Percentiles rank a stretch among this genome's conserved stretches.
Evolutionary conservation across 2,329 filamentous ascomycete species (phyloP).

Genomic region (Sclerotinia trifoliorum): DNA sequence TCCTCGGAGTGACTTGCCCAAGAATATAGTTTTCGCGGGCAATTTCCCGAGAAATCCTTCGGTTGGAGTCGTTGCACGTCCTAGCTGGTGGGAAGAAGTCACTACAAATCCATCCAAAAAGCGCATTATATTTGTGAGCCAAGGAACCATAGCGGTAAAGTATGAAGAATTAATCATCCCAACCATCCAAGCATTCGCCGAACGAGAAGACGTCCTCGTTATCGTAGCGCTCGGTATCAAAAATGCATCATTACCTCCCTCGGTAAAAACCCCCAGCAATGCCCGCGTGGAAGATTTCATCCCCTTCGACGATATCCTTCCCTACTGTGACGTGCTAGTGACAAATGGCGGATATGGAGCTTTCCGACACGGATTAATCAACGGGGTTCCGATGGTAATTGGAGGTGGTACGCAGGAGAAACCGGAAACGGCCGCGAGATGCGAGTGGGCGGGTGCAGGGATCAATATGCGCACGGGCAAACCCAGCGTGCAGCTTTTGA

Average conservation of each 20-base stretch:
- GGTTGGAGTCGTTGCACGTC: slow-evolving; percentile 27
- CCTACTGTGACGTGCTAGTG: slow-evolving; percentile 40
- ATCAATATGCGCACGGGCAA: background rate
- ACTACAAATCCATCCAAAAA: slow-evolving; percentile 41
- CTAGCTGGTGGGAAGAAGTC: slow-evolving; percentile 49
- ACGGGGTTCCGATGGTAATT: slow-evolving; percentile 41
- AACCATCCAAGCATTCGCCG: slow-evolving; percentile 40
- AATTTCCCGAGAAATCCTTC: background rate
- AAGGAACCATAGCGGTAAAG: slow-evolving; percentile 40
- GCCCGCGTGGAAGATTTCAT: slow-evolving; percentile 40
- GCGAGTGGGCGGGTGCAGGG: background rate
- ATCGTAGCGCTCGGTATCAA: slow-evolving; percentile 37
- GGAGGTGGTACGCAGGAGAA: slow-evolving; percentile 41
- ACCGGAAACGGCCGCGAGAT: slow-evolving; percentile 25
- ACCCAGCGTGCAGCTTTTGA: background rate
- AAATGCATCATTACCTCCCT: slow-evolving; percentile 36
- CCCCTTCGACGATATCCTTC: slow-evolving; percentile 41
- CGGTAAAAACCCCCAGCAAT: slow-evolving; percentile 37
- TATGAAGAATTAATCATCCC: slow-evolving; percentile 41
- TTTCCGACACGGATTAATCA: slow-evolving; percentile 38
- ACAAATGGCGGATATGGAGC: slow-evolving; percentile 42
- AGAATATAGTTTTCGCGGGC: background rate
- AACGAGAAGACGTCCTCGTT: slow-evolving; percentile 38
- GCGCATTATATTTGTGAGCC: slow-evolving; percentile 40
- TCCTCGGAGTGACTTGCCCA: background rate